A percentile compares a stretch with the other conserved stretches of the same genome.
These are phyloP conservation scores for Lactifluus echinatus DNA, from an alignment of 768 basidiomycete species.

Conservation along the genomic window DNA sequence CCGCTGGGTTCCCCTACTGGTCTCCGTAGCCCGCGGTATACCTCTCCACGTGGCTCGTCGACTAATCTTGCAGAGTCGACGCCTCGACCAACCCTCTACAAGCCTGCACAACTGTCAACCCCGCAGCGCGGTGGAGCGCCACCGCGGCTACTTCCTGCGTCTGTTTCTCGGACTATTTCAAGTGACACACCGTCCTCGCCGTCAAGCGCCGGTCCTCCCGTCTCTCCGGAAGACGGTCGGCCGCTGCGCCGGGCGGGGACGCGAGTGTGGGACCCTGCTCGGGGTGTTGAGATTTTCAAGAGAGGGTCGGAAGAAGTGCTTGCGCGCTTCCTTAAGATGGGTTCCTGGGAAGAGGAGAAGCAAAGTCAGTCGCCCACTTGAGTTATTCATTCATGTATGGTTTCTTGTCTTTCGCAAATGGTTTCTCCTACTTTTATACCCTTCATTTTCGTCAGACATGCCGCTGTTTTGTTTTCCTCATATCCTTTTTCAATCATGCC, in stretches of 20 bases:
- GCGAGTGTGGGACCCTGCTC: constrained; percentile 79
- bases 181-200: constrained; percentile 45
- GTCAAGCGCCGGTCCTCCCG: constrained; percentile 47
- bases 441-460: constrained; percentile 5
- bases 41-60: constrained; percentile 22
- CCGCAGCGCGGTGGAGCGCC: constrained; percentile 16
- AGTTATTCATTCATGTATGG: constrained; percentile 14
- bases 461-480: not conserved
- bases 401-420: constrained; percentile 5
- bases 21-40: constrained; percentile 15
- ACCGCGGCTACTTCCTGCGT: constrained; percentile 16
- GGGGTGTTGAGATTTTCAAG: constrained; percentile 81
- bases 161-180: constrained; percentile 33
- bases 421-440: constrained; percentile 15
- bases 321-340: constrained; percentile 72
- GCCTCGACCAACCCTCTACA: constrained; percentile 14
- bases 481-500: not conserved
- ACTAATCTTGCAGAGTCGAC: constrained; percentile 15
- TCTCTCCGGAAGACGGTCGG: constrained; percentile 30
- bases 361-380: constrained; percentile 14
- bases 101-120: constrained; percentile 7
- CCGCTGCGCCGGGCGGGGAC: constrained; percentile 36
- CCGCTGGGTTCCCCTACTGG: constrained; percentile 27
- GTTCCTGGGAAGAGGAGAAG: constrained; percentile 55
- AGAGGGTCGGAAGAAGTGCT: constrained; percentile 82